Evolutionary conservation across 2,329 filamentous ascomycete genomes (phyloP).

Genomic region (Colletotrichum agaves): DNA sequence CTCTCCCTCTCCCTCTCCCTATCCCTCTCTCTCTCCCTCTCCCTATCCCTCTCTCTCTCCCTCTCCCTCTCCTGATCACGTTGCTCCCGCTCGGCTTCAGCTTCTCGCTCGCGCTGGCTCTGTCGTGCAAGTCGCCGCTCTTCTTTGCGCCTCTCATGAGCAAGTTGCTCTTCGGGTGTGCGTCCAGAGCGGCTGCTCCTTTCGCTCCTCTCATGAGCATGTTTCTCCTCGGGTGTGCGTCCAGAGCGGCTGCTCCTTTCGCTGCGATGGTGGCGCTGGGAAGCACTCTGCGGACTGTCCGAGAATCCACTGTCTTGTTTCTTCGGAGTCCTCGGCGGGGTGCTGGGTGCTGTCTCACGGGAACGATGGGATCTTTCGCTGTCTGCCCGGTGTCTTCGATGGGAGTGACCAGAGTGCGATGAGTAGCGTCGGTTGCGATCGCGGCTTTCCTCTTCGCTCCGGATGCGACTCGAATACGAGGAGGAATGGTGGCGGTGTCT

Average conservation of each 20-base stretch:
- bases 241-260: conserved; percentile 25
- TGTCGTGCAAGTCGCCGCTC: conserved; percentile 50
- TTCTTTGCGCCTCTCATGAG: conserved; percentile 60
- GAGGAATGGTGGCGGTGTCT: conserved; percentile 51
- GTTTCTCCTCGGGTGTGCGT: too few relatives aligned
- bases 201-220: conserved; percentile 31
- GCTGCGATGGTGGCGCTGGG: conserved; percentile 39
- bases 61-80: not conserved
- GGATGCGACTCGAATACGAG: conserved; percentile 47
- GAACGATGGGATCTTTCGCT: conserved; percentile 48
- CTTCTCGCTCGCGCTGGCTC: conserved; percentile 33
- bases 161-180: conserved; percentile 61
- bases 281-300: conserved; percentile 46
- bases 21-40: too few relatives aligned
- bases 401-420: conserved; percentile 36
- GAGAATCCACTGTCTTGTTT: conserved; percentile 60
- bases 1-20: not conserved
- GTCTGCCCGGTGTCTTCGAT: conserved; percentile 51
- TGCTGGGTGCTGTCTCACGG: conserved; percentile 44
- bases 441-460: conserved; percentile 46
- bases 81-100: conserved; percentile 30
- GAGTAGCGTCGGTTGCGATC: conserved; percentile 45
- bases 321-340: conserved; percentile 52
- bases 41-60: conserved; percentile 22
- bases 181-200: conserved; percentile 43